Conservation (phyloP, 2,329 filamentous ascomycete species). For the Berkeleyomyces basicola region DNA sequence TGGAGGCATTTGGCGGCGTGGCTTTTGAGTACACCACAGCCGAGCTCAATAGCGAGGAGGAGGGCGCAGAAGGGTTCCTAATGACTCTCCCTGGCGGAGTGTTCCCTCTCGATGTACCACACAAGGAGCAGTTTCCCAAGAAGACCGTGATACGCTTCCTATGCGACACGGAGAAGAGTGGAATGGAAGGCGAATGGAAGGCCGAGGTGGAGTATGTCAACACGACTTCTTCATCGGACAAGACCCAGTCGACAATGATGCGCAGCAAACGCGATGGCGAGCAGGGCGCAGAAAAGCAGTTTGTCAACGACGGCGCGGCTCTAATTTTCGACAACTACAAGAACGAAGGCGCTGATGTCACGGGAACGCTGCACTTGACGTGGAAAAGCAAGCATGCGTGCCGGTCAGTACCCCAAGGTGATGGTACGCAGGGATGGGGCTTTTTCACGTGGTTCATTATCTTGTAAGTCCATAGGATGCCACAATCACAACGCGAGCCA, state of each 20-base stretch:
- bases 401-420: constrained; percentile 35
- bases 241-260: constrained; percentile 11
- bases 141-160: constrained; percentile 71
- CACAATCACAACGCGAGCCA: not conserved
- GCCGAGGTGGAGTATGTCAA: constrained; percentile 35
- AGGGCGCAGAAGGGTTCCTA: constrained; percentile 53
- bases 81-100: constrained; percentile 49
- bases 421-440: constrained; percentile 52
- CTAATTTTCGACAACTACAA: constrained; percentile 65
- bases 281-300: constrained; percentile 28
- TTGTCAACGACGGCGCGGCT: constrained; percentile 40
- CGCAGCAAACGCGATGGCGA: constrained; percentile 25
- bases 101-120: constrained; percentile 32
- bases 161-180: constrained; percentile 57
- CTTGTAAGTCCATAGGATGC: constrained; percentile 44
- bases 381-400: constrained; percentile 87
- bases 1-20: constrained; percentile 39
- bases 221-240: constrained; percentile 12
- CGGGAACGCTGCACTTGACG: constrained; percentile 53
- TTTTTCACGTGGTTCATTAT: constrained; percentile 97
- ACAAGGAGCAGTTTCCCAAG: constrained; percentile 39
- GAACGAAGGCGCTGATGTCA: constrained; percentile 34
- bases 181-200: constrained; percentile 53
- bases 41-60: constrained; percentile 50
- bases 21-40: constrained; percentile 49